Evolutionary conservation across 2,329 filamentous ascomycete genomes (phyloP), one percentile per base, ranked within the genome.

Genomic region (Colletotrichum sp.): DNA sequence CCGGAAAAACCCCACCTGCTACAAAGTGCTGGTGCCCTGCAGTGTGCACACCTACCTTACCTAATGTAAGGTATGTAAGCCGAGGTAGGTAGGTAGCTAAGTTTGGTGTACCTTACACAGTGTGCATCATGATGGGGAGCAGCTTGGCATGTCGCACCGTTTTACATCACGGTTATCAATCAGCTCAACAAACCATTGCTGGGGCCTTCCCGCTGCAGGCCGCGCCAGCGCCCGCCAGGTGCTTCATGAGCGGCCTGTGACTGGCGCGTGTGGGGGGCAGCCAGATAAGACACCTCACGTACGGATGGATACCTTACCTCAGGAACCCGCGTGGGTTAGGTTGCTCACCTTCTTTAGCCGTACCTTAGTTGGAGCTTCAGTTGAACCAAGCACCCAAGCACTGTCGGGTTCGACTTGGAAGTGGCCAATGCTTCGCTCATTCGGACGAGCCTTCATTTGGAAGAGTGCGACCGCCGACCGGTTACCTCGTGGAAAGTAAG

Each of bases 121-220:
- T 60, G 19, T 30, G 32, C 32, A 52, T 13, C 52, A 19, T 32
- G 32, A 7, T 48, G 16, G 36, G 15, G 12, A 48, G 16, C 28
- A 19, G 25, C 34, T 60, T 44, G 68, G 68, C 52, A 61, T 63
- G 52, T 52, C 52, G 36, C 55, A 44, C 68, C 61, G 67, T 65
- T 70, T 74, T 63, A 72, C 68, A 74, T 66, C 67, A 71, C 34
- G 59, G 44, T 74, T 74, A 74, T 74, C 72, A 74, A 71, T 74
- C 67, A 70, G 48, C 67, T 44, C 63, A 57, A 72, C 68, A 70
- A 71, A 60, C 67, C 60, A 34, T 44, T 59, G 32, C 39, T 57
- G 32, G 36, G 39, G 39, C 39, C 39, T 48, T 48, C 68, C 39
- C 34, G 65, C 44, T 36, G 65, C 36, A 60, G 65, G 65, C 65